These are phyloP conservation scores for Naganishia kalamii DNA, from an alignment of 768 basidiomycete species.

Conservation along the genomic window DNA sequence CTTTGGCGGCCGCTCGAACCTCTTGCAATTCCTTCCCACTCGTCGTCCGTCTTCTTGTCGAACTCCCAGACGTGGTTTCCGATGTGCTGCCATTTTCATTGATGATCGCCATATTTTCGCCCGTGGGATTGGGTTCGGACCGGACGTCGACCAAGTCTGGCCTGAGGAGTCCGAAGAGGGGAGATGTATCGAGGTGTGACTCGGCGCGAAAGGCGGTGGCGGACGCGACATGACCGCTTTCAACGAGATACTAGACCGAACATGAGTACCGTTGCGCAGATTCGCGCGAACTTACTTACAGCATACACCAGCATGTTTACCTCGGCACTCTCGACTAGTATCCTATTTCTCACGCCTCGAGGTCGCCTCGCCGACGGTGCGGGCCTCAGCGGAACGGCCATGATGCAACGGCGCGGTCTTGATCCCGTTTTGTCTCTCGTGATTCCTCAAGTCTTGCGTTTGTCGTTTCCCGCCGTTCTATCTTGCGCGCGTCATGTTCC, in stretches of 20 bases:
- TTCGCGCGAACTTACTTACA: not conserved
- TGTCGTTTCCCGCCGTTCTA: not conserved
- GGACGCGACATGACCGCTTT: conserved; percentile 25
- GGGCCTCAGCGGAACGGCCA: not conserved
- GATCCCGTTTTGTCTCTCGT: not conserved
- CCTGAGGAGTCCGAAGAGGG: conserved; percentile 11
- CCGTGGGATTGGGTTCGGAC: not conserved
- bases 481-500: not conserved
- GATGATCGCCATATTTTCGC: not conserved
- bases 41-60: not conserved
- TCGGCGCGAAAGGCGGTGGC: conserved; percentile 41
- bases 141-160: conserved; percentile 3
- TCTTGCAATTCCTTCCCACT: conserved; percentile 13
- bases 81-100: not conserved
- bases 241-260: conserved; percentile 1
- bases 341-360: conserved; percentile 5
- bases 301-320: conserved; percentile 8
- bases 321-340: conserved; percentile 1
- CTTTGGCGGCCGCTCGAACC: not conserved
- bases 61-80: not conserved
- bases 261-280: not conserved
- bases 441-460: no score
- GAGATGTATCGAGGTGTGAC: conserved; percentile 32
- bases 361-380: not conserved
- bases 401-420: no score